Conservation (phyloP, 257 asterid genomes). For the Penstemon barbatus region DNA sequence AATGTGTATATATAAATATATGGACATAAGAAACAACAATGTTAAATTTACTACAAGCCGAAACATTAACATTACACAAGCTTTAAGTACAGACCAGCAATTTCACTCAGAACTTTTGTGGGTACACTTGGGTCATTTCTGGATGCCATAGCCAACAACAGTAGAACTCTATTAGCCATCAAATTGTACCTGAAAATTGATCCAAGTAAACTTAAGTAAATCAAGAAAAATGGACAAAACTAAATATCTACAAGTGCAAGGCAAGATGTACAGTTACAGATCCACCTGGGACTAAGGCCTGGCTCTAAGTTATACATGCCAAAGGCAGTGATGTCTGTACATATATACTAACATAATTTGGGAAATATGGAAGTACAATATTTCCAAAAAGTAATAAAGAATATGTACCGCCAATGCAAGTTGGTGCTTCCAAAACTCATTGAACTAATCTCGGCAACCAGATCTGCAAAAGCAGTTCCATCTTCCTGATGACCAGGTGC, state of each 20-base stretch:
- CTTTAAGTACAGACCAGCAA: constrained; percentile 64
- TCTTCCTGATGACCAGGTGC: constrained; percentile 49
- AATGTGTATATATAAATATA: background rate
- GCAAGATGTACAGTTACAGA: constrained; percentile 22
- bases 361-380: constrained; percentile 16
- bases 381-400: constrained; percentile 16
- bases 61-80: constrained; percentile 19
- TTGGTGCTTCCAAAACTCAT: constrained; percentile 81
- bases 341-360: constrained; percentile 15
- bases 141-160: constrained; percentile 90
- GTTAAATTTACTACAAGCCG: constrained; percentile 8
- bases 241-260: constrained; percentile 6
- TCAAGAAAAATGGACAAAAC: constrained; percentile 22
- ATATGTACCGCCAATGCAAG: constrained; percentile 89
- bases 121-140: constrained; percentile 71
- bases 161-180: constrained; percentile 96
- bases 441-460: constrained; percentile 87
- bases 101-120: constrained; percentile 63
- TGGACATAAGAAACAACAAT: background rate
- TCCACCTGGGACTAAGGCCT: constrained; percentile 16
- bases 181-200: constrained; percentile 81
- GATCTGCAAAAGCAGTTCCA: constrained; percentile 65
- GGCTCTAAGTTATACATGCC: background rate
- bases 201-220: constrained; percentile 25
- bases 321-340: constrained; percentile 6